Evolutionary conservation across 768 basidiomycete species (phyloP).

Genomic region (Suillus discolor): DNA sequence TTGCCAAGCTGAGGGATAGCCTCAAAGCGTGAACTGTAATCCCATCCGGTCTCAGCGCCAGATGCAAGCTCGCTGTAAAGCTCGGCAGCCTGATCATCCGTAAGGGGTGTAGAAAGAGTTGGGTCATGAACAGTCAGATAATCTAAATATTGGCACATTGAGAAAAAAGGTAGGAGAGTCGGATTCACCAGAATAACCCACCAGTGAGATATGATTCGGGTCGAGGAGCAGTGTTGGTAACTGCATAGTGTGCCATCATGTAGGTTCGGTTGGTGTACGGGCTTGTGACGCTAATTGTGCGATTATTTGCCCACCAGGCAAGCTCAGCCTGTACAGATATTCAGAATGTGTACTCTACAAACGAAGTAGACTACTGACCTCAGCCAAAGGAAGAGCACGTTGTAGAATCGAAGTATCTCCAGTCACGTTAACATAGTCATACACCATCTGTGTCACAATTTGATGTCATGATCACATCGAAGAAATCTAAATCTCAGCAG

Average conservation of each 20-base stretch:
- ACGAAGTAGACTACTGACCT: conserved; percentile 44
- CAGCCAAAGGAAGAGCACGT: conserved; percentile 83
- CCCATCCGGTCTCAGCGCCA: conserved; percentile 79
- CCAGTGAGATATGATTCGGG: conserved; percentile 81
- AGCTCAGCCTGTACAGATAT: conserved; percentile 62
- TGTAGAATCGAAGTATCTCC: conserved; percentile 74
- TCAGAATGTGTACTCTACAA: neutral
- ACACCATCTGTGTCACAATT: conserved; percentile 66
- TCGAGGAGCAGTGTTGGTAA: conserved; percentile 82
- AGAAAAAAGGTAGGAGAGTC: conserved; percentile 7
- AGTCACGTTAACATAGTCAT: conserved; percentile 74
- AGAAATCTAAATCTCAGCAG: neutral
- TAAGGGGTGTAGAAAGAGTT: conserved; percentile 52
- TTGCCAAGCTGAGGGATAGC: conserved; percentile 38
- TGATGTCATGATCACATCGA: neutral
- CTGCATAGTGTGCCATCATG: conserved; percentile 71
- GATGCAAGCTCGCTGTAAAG: conserved; percentile 89
- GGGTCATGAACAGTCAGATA: conserved; percentile 78
- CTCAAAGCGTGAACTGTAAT: conserved; percentile 48
- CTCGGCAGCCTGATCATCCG: conserved; percentile 55
- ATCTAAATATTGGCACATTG: conserved; percentile 48
- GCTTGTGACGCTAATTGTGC: conserved; percentile 65
- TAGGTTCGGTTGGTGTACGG: conserved; percentile 71
- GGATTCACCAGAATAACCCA: conserved; percentile 25
- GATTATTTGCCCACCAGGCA: conserved; percentile 79